A percentile compares a stretch with the other conserved stretches of the same genome.
Evolutionary conservation across 2,329 filamentous ascomycete species (phyloP).

Genomic region (Chaetomiaceae sp.): DNA sequence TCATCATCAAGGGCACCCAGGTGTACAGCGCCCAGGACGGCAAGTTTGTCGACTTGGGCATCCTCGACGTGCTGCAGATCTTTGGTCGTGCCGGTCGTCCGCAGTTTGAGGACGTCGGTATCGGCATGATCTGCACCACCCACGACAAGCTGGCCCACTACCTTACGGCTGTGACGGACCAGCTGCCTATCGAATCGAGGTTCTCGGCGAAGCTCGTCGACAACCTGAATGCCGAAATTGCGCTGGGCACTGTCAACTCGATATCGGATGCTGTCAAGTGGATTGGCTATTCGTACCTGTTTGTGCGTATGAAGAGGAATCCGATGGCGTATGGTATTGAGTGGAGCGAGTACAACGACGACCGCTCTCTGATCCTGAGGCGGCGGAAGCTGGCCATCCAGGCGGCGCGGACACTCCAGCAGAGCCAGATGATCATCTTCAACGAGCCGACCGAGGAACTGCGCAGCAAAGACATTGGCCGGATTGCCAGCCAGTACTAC

Average conservation of each 20-base stretch:
- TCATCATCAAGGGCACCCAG: constrained; percentile 97
- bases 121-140: constrained; percentile 96
- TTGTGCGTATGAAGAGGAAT: constrained; percentile 92
- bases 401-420: constrained; percentile 78
- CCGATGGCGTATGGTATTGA: constrained; percentile 92
- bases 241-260: constrained; percentile 90
- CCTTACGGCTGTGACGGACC: constrained; percentile 85
- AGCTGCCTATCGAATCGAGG: constrained; percentile 94
- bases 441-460: constrained; percentile 93
- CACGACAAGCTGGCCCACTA: constrained; percentile 93
- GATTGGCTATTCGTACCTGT: constrained; percentile 97
- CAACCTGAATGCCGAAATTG: constrained; percentile 93
- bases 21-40: constrained; percentile 95
- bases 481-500: constrained; percentile 96
- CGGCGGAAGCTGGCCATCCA: constrained; percentile 82
- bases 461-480: constrained; percentile 87
- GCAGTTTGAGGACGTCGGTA: constrained; percentile 95
- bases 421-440: constrained; percentile 98
- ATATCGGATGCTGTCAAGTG: constrained; percentile 91
- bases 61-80: constrained; percentile 94
- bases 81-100: constrained; percentile 97
- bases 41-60: constrained; percentile 93
- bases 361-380: constrained; percentile 80
- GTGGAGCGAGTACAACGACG: constrained; percentile 83
- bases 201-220: constrained; percentile 93